Percentiles rank a stretch among this genome's conserved stretches.
Conservation (phyloP, 805 yeast genomes). For the Metschnikowia anglica region DNA sequence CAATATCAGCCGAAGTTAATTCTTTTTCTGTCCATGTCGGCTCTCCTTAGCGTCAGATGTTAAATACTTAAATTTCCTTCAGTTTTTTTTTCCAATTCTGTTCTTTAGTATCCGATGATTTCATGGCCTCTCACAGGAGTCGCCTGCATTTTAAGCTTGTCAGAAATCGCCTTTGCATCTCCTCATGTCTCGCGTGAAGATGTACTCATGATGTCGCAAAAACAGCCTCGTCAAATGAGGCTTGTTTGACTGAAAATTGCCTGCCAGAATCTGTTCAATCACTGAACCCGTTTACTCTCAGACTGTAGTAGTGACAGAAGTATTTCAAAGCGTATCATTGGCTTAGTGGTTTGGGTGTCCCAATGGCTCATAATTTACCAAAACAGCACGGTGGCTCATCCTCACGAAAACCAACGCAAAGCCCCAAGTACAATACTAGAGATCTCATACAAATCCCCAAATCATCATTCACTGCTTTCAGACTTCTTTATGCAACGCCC, state of each 20-base stretch:
- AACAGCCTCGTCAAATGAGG: background rate
- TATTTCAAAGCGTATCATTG: background rate
- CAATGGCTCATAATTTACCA: conserved; percentile 1
- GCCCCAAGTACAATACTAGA: background rate
- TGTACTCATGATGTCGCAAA: conserved; percentile 2
- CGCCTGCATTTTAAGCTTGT: background rate
- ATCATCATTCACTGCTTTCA: conserved; percentile 59
- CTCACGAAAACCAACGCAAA: background rate
- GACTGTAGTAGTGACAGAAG: background rate
- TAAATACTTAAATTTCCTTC: too few relatives aligned
- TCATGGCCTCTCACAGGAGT: too few relatives aligned
- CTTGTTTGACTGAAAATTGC: background rate
- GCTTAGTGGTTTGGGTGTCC: background rate
- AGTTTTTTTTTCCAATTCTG: too few relatives aligned
- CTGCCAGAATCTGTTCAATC: background rate
- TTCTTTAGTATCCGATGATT: too few relatives aligned
- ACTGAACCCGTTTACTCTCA: background rate
- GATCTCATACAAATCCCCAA: conserved; percentile 40
- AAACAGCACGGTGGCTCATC: background rate
- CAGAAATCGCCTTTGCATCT: background rate
- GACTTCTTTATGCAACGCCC: conserved; percentile 54
- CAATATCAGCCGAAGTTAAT: too few relatives aligned
- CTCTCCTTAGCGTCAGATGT: too few relatives aligned
- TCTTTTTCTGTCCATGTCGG: too few relatives aligned
- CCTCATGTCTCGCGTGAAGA: background rate